Evolutionary conservation across 2,329 filamentous ascomycete species (phyloP).

Genomic region (Neopestalotiopsis sp.): DNA sequence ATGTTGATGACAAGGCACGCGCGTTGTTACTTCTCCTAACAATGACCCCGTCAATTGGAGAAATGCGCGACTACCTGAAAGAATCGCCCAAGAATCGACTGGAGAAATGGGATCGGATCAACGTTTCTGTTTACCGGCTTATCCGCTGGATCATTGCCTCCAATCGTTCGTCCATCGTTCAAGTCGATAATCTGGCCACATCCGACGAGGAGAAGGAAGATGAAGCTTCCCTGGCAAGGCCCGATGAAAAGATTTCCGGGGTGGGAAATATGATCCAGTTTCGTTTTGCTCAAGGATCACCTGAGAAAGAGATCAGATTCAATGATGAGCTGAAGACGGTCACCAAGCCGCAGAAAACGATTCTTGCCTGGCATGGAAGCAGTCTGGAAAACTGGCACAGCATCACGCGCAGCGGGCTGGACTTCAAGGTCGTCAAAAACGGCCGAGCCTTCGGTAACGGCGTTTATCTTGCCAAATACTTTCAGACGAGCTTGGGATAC

Average conservation of each 20-base stretch:
- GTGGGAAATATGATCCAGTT: slow-evolving; percentile 79
- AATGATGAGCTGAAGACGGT: slow-evolving; percentile 60
- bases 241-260: slow-evolving; percentile 61
- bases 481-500: slow-evolving; percentile 53
- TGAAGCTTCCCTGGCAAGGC: slow-evolving; percentile 22
- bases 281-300: slow-evolving; percentile 84
- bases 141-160: slow-evolving; percentile 90
- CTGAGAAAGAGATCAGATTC: slow-evolving; percentile 83
- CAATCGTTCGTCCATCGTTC: slow-evolving; percentile 84
- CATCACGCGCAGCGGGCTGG: slow-evolving; percentile 81
- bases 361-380: slow-evolving; percentile 91
- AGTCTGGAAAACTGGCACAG: slow-evolving; percentile 82
- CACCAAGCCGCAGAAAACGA: slow-evolving; percentile 50
- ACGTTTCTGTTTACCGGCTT: slow-evolving; percentile 68
- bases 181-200: slow-evolving; percentile 59
- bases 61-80: slow-evolving; percentile 59
- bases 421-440: slow-evolving; percentile 66
- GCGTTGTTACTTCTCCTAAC: slow-evolving; percentile 59
- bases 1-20: slow-evolving; percentile 43
- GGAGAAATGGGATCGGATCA: slow-evolving; percentile 57
- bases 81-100: slow-evolving; percentile 44
- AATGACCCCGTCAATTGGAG: slow-evolving; percentile 63
- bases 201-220: slow-evolving; percentile 18
- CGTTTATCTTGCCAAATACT: slow-evolving; percentile 75
- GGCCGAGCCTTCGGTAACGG: slow-evolving; percentile 80